phyloP scores from a whole-genome alignment of 371 early-diverging fungal species.

The Mucor racemosus region DNA sequence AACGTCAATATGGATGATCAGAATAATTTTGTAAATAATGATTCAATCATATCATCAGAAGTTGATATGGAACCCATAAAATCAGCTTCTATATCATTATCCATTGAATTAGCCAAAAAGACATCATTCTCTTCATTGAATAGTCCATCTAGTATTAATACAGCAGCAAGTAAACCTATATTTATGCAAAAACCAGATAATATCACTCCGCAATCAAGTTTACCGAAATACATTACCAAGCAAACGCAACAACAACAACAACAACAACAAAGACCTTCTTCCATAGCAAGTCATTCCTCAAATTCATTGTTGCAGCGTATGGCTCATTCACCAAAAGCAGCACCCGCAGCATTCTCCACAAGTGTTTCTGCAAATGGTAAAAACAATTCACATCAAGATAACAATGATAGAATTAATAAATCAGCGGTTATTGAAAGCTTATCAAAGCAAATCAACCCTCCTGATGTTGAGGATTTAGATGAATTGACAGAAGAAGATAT shows the following conservation, averaged over 20 bases:
- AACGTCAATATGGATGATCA: conserved; percentile 28
- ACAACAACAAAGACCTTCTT: conserved; percentile 8
- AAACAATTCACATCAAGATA: not conserved
- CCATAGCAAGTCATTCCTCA: conserved; percentile 10
- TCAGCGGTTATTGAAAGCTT: conserved; percentile 17
- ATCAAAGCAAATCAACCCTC: conserved; percentile 9
- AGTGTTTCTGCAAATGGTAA: conserved; percentile 32
- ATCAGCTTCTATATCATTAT: conserved; percentile 20
- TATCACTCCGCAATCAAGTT: conserved; percentile 8
- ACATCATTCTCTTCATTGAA: conserved; percentile 2
- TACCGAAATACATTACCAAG: conserved; percentile 6
- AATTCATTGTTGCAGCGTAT: conserved; percentile 14
- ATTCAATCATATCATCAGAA: not conserved
- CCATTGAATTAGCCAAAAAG: conserved; percentile 26
- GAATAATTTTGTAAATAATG: not conserved
- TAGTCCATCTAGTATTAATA: not conserved
- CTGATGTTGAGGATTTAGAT: not conserved
- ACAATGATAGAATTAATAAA: not conserved
- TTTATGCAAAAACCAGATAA: conserved; percentile 13
- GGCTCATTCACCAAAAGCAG: conserved; percentile 28
- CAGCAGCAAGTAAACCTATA: conserved; percentile 6
- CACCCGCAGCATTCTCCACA: conserved; percentile 28
- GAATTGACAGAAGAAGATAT: conserved; percentile 9
- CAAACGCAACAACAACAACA: conserved; percentile 7
- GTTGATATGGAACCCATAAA: conserved; percentile 7